Base-by-base conservation (phyloP, 169 alveolate species). In the Miamiensis avidus region DNA sequence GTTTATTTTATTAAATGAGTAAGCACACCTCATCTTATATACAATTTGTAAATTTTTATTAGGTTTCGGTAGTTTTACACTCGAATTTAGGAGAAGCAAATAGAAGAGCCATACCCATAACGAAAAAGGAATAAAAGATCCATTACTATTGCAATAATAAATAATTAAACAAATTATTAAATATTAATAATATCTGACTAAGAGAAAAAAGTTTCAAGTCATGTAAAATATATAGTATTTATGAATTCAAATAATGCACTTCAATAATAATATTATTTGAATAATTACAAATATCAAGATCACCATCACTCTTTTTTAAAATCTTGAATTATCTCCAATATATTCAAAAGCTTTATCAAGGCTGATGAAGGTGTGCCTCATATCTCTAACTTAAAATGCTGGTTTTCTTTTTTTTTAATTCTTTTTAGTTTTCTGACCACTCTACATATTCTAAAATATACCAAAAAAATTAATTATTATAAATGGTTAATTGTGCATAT, bases 281-380 rank as follows among this genome's bases (percentile, higher is more conserved):
- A 25, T 78, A 34, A 49, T 74, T 33, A 81, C 75, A 49, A 86
- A 75, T 72, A 81, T 31, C 28, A 86, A 69, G 30, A 86, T 64
- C 75, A 34, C 74, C 65, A 86, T 86, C 31, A 86, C 81, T 76
- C 84, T 74, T 76, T 86, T 49, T 82, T 86, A 49, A 75, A 74
- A 86, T 75, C 76, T 86, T 1, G 90, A 86, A 69, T 86, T 86
- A 82, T 86, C 90, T 26, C 90, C 90, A 27, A 86, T 86, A 81
- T 86, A 86, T 25, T 81, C 86, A 76, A 77, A 86, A 26, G 90
- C 83, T 75, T 86, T 15, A 31, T 86, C 86, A 29, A 86, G 65
- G 31, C 81, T 69, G 1, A 86, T 76, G 75, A 86, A 86, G 1
- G 90, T 78, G 28, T 82, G 34, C 31, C 75, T 86, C 90, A 86